Percentiles rank a stretch among this genome's conserved stretches.
These are phyloP conservation scores for Tricholomella constricta DNA, from an alignment of 768 basidiomycete species.

Conservation along the genomic window DNA sequence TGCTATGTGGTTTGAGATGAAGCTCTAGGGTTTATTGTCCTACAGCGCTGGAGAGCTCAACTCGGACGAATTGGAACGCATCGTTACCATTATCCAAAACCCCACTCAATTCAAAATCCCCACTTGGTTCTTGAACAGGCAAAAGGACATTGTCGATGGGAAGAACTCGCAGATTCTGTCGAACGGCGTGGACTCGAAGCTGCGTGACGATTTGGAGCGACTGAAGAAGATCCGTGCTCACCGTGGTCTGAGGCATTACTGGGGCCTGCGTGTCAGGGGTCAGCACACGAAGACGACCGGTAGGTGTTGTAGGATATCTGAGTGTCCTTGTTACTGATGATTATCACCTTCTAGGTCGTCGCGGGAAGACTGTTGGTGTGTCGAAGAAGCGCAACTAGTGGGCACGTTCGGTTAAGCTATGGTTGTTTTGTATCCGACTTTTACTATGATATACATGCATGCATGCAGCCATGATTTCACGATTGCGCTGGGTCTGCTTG, in stretches of 20 bases:
- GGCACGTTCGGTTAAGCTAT: conserved; percentile 11
- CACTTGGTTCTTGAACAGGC: conserved; percentile 98
- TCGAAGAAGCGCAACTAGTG: conserved; percentile 80
- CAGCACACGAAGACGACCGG: conserved; percentile 99
- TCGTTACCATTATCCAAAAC: conserved; percentile 99
- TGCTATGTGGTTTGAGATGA: neutral
- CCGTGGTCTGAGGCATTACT: conserved; percentile 89
- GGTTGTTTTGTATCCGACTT: conserved; percentile 15
- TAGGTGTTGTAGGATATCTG: conserved; percentile 33
- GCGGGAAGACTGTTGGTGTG: conserved; percentile 95
- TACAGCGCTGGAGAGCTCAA: conserved; percentile 96
- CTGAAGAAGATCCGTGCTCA: conserved; percentile 99
- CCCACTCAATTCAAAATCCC: conserved; percentile 99
- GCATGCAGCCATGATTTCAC: conserved; percentile 4
- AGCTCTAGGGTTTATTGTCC: neutral
- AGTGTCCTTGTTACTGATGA: conserved; percentile 2
- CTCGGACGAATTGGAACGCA: conserved; percentile 98
- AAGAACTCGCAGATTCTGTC: conserved; percentile 96
- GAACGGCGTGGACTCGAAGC: conserved; percentile 95
- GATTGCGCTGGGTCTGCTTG: neutral
- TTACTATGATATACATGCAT: conserved; percentile 14
- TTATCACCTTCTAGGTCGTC: conserved; percentile 61
- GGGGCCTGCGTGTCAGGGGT: conserved; percentile 94
- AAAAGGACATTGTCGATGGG: conserved; percentile 96
- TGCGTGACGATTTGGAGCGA: conserved; percentile 97